Evolutionary conservation across 2,329 filamentous ascomycete species (phyloP).

Genomic region (Byssochlamys sp.): DNA sequence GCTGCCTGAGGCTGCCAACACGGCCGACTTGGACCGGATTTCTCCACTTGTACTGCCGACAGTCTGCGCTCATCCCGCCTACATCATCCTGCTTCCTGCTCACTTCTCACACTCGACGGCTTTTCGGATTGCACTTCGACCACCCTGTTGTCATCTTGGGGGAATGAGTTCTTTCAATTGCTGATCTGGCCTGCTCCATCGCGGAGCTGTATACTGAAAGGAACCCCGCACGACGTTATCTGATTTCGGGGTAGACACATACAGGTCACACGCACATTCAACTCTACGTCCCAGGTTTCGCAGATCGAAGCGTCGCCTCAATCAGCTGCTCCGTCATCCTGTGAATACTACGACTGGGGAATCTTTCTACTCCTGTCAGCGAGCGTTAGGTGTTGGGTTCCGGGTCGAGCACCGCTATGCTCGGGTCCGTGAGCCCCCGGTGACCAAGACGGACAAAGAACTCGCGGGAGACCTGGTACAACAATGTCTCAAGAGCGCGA

Average conservation of each 20-base stretch:
- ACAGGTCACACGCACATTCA: neutral
- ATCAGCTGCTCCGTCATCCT: neutral
- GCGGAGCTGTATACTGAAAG: conserved; percentile 17
- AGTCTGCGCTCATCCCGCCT: conserved; percentile 4
- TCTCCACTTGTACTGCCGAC: neutral
- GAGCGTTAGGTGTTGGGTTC: conserved; percentile 22
- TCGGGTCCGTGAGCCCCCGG: conserved; percentile 33
- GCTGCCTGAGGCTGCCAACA: neutral
- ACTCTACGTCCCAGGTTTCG: neutral
- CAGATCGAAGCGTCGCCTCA: neutral
- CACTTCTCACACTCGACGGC: conserved; percentile 1
- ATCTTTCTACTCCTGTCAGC: conserved; percentile 3
- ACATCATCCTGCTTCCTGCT: conserved; percentile 8
- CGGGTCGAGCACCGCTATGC: conserved; percentile 33
- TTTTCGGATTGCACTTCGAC: conserved; percentile 1
- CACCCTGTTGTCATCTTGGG: conserved; percentile 4
- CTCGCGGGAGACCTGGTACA: conserved; percentile 27
- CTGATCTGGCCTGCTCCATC: conserved; percentile 16
- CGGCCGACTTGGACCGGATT: neutral
- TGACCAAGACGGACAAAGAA: conserved; percentile 31
- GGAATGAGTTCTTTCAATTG: conserved; percentile 16
- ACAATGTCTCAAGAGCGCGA: conserved; percentile 39
- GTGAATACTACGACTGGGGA: neutral
- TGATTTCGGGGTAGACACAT: neutral
- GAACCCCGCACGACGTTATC: conserved; percentile 18